A percentile compares a stretch with the other conserved stretches of the same genome.
Conservation (phyloP, 768 basidiomycete species). For the Lepiota subincarnata region DNA sequence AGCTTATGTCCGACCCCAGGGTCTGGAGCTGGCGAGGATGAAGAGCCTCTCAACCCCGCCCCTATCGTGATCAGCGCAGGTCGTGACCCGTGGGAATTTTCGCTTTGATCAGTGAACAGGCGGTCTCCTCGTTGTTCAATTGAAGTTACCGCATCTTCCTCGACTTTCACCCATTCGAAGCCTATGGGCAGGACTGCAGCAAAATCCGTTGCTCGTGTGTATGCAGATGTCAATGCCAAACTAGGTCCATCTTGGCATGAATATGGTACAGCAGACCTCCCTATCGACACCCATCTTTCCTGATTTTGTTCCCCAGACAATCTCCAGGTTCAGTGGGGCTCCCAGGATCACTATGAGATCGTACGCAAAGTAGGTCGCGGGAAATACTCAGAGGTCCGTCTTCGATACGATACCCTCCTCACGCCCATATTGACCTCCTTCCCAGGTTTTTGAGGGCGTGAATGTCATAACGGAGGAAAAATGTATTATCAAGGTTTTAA, state of each 20-base stretch:
- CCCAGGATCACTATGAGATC: constrained; percentile 97
- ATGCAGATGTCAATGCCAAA: constrained; percentile 83
- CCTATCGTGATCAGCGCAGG: not conserved
- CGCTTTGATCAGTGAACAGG: constrained; percentile 18
- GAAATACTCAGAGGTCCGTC: constrained; percentile 86
- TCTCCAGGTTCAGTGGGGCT: constrained; percentile 95
- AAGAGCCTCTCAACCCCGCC: not conserved
- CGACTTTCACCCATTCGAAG: constrained; percentile 8
- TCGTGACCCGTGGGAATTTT: constrained; percentile 24
- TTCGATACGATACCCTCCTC: constrained; percentile 2
- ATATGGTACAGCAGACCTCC: constrained; percentile 60
- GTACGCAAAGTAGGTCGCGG: constrained; percentile 94
- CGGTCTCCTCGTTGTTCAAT: constrained; percentile 9
- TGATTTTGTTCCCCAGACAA: constrained; percentile 58
- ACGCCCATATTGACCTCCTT: constrained; percentile 13
- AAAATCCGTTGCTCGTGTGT: constrained; percentile 83
- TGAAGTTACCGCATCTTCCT: constrained; percentile 12
- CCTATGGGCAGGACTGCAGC: constrained; percentile 68
- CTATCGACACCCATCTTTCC: constrained; percentile 19
- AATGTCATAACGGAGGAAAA: constrained; percentile 89
- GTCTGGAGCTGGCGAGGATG: no score
- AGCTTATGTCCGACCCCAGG: not conserved
- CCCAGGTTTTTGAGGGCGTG: constrained; percentile 88
- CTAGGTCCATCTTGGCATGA: constrained; percentile 92
- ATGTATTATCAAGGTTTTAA: constrained; percentile 97